Percentiles rank a stretch among this genome's conserved stretches.
These are phyloP conservation scores for Cryptosporidium parvum DNA, from an alignment of 169 alveolate species.

Conservation along the genomic window DNA sequence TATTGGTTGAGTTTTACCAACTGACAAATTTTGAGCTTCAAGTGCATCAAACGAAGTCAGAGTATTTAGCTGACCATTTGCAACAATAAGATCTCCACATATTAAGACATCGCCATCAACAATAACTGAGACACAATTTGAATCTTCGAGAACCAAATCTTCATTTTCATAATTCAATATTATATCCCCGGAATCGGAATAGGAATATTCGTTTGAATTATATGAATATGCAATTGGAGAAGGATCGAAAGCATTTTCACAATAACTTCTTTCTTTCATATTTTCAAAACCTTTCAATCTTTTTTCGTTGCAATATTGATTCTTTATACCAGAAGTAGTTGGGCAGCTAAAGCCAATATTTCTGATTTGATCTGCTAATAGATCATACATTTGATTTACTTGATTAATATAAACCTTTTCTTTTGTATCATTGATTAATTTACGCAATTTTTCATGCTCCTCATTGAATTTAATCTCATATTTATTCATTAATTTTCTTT, in stretches of 20 bases:
- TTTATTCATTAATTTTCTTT: background rate
- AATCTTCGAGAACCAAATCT: slow-evolving; percentile 61
- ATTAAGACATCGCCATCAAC: slow-evolving; percentile 64
- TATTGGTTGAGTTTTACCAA: slow-evolving; percentile 23
- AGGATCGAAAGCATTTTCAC: slow-evolving; percentile 14
- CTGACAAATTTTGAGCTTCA: slow-evolving; percentile 23
- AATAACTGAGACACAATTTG: slow-evolving; percentile 47
- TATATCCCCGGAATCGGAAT: slow-evolving; percentile 57
- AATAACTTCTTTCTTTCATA: slow-evolving; percentile 23
- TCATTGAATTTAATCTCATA: slow-evolving; percentile 15
- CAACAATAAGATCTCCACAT: slow-evolving; percentile 56
- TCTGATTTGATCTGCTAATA: slow-evolving; percentile 36
- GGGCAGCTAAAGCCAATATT: slow-evolving; percentile 55
- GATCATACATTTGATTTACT: slow-evolving; percentile 28
- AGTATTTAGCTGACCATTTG: slow-evolving; percentile 61
- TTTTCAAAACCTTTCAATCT: slow-evolving; percentile 11
- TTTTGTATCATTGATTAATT: background rate
- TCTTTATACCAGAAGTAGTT: slow-evolving; percentile 16
- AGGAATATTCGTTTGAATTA: slow-evolving; percentile 30
- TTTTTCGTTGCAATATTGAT: slow-evolving; percentile 11
- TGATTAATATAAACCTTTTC: background rate
- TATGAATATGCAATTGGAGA: slow-evolving; percentile 27
- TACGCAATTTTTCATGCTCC: background rate
- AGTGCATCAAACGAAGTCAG: slow-evolving; percentile 68
- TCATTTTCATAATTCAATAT: slow-evolving; percentile 44